Evolutionary conservation across 2,329 filamentous ascomycete genomes (phyloP).

Genomic region (Aspergillus sergii): DNA sequence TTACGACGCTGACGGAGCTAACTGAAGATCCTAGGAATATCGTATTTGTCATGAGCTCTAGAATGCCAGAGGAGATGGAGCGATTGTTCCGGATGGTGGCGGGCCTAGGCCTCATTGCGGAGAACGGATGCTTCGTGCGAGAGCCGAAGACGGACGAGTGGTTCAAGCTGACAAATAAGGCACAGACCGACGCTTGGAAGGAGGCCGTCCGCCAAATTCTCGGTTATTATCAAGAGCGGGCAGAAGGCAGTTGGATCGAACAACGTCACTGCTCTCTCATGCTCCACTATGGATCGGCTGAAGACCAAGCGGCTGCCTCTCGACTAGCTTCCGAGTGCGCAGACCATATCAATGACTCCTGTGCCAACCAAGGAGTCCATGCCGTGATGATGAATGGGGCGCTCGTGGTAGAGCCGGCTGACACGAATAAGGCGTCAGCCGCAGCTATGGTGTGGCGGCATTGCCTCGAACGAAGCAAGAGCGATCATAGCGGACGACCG

Average conservation of each 20-base stretch:
- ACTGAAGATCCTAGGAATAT: slow-evolving; percentile 78
- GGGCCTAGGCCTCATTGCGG: slow-evolving; percentile 84
- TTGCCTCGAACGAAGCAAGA: slow-evolving; percentile 60
- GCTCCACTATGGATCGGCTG: slow-evolving; percentile 84
- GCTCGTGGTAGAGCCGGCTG: slow-evolving; percentile 80
- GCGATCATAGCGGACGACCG: slow-evolving; percentile 48
- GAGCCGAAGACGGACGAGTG: slow-evolving; percentile 69
- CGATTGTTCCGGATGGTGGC: slow-evolving; percentile 81
- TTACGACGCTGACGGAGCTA: slow-evolving; percentile 80
- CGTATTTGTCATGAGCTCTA: slow-evolving; percentile 92
- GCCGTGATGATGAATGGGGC: slow-evolving; percentile 79
- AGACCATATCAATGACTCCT: slow-evolving; percentile 93
- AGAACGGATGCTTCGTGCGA: slow-evolving; percentile 90
- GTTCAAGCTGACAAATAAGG: slow-evolving; percentile 74
- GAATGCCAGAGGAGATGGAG: slow-evolving; percentile 84
- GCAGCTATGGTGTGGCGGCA: slow-evolving; percentile 71
- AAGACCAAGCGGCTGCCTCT: slow-evolving; percentile 73
- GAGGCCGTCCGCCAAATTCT: slow-evolving; percentile 79
- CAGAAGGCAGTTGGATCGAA: slow-evolving; percentile 84
- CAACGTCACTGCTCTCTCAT: slow-evolving; percentile 89
- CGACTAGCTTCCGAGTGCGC: slow-evolving; percentile 87
- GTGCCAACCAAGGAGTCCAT: slow-evolving; percentile 78
- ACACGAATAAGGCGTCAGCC: slow-evolving; percentile 86
- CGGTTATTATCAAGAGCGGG: slow-evolving; percentile 85
- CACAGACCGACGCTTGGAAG: slow-evolving; percentile 77